These are phyloP conservation scores for Strigomonas culicis DNA, from an alignment of 208 protist genomes.

Conservation along the genomic window DNA sequence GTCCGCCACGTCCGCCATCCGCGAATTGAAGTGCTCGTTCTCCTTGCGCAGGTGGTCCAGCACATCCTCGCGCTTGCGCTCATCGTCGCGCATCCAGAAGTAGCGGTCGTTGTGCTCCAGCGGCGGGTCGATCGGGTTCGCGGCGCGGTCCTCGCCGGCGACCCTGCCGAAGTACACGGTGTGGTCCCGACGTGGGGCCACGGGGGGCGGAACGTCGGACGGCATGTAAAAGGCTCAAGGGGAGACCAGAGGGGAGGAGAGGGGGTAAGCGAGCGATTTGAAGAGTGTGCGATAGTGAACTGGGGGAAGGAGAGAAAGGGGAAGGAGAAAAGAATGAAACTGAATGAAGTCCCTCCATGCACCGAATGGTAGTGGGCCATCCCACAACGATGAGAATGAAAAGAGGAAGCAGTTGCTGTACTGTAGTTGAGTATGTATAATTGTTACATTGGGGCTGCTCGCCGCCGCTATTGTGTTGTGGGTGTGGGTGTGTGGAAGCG, in stretches of 20 bases:
- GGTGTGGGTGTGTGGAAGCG: too few species aligned
- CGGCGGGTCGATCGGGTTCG: slow-evolving; percentile 85
- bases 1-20: slow-evolving; percentile 51
- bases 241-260: not conserved
- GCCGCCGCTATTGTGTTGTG: too few species aligned
- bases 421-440: too few species aligned
- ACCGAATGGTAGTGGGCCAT: too few species aligned
- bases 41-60: slow-evolving; percentile 79
- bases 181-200: slow-evolving; percentile 60
- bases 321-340: too few species aligned
- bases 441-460: too few species aligned
- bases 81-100: slow-evolving; percentile 87
- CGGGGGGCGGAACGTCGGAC: slow-evolving; percentile 26
- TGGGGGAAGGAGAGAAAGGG: not conserved
- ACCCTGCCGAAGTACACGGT: slow-evolving; percentile 75
- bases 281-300: not conserved
- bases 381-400: too few species aligned
- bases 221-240: slow-evolving; percentile 3
- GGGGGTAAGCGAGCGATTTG: not conserved
- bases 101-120: slow-evolving; percentile 60
- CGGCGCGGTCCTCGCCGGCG: slow-evolving; percentile 77
- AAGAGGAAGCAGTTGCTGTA: too few species aligned
- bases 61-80: slow-evolving; percentile 62
- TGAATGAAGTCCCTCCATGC: not conserved
- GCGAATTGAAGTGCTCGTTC: slow-evolving; percentile 69